Percentiles rank a stretch among this genome's conserved stretches.
phyloP scores from a whole-genome alignment of 1,139 yeast genomes.

The Suhomyces bolitotheri region DNA sequence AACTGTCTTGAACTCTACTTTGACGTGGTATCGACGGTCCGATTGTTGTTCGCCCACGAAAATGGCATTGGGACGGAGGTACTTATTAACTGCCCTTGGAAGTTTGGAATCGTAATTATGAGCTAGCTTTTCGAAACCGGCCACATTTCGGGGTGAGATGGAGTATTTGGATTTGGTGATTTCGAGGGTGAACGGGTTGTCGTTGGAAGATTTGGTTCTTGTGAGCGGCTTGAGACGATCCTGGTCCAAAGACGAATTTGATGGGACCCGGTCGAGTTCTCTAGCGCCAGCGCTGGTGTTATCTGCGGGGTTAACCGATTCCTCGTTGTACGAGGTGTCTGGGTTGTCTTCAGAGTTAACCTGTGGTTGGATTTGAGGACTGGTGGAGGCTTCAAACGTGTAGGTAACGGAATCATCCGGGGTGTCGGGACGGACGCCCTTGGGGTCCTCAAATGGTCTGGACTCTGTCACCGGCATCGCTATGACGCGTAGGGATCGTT shows the following conservation, averaged over 20 bases:
- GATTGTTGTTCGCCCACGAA: conserved; percentile 75
- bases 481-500: no score
- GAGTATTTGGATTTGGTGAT: conserved; percentile 3
- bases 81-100: conserved; percentile 28
- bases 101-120: background rate
- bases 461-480: conserved; percentile 14
- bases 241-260: background rate
- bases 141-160: conserved; percentile 3
- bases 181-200: conserved; percentile 3
- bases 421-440: conserved; percentile 4
- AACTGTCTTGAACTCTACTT: conserved; percentile 69
- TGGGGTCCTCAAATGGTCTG: conserved; percentile 10
- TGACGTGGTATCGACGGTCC: conserved; percentile 67
- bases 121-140: conserved; percentile 1
- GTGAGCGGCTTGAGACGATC: background rate
- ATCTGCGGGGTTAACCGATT: background rate
- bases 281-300: background rate
- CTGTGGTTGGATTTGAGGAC: conserved; percentile 2
- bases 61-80: conserved; percentile 61
- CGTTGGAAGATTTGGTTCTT: no score
- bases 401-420: conserved; percentile 1
- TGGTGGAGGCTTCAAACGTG: conserved; percentile 7
- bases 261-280: background rate
- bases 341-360: no score
- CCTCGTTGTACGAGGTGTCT: background rate